These are phyloP conservation scores for Suillus sp. DNA, from an alignment of 768 basidiomycete species.

Conservation along the genomic window DNA sequence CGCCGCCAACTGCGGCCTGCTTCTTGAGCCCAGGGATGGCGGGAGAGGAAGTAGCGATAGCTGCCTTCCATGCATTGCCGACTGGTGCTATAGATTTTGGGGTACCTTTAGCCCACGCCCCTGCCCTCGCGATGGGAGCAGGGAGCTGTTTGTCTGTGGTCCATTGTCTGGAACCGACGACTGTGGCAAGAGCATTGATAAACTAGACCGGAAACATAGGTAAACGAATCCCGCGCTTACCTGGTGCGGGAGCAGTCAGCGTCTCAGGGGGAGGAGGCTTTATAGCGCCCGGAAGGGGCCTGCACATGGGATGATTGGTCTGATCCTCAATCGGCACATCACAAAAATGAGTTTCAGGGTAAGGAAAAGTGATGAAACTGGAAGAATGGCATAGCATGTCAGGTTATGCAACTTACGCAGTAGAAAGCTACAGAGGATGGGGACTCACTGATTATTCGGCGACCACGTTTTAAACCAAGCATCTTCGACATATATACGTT, in stretches of 20 bases:
- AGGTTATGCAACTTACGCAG: not conserved
- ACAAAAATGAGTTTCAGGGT: conserved; percentile 42
- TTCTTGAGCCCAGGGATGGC: conserved; percentile 9
- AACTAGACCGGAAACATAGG: conserved; percentile 1
- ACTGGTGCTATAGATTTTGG: conserved; percentile 25
- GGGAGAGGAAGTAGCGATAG: conserved; percentile 12
- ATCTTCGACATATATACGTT: conserved; percentile 46
- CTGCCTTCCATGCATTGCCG: conserved; percentile 24
- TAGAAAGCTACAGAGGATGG: conserved; percentile 8
- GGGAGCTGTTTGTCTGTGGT: conserved; percentile 19
- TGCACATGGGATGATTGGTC: conserved; percentile 42
- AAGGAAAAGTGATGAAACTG: conserved; percentile 40
- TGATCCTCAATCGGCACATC: conserved; percentile 40
- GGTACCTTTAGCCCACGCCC: conserved; percentile 24
- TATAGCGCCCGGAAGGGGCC: conserved; percentile 42
- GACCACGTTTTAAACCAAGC: conserved; percentile 41
- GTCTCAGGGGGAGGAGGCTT: conserved; percentile 29
- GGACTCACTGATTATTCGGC: conserved; percentile 27
- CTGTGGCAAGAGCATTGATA: conserved; percentile 19
- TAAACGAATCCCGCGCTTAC: conserved; percentile 25
- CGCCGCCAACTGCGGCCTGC: conserved; percentile 32
- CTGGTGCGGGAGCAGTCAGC: conserved; percentile 31
- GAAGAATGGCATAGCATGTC: not conserved
- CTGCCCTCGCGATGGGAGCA: conserved; percentile 9
- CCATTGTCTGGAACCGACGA: conserved; percentile 34